phyloP scores from a whole-genome alignment of 495 filamentous ascomycete genomes.

The Usnea hakonensis region DNA sequence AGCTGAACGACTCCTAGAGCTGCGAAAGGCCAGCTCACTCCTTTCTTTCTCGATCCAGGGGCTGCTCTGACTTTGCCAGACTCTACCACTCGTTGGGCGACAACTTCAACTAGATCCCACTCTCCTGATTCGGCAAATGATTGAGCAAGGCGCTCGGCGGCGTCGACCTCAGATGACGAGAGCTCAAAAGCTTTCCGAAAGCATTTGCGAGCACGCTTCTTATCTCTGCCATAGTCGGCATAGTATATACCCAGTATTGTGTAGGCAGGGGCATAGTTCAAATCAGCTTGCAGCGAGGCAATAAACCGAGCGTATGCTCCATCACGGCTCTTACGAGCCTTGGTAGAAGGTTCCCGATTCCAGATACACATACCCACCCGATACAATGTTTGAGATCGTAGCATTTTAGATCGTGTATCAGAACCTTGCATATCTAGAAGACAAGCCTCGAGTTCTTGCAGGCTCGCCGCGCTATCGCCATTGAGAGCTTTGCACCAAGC shows the following conservation, averaged over 20 bases:
- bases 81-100: constrained; percentile 84
- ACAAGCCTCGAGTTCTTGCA: constrained; percentile 60
- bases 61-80: constrained; percentile 82
- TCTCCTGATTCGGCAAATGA: constrained; percentile 82
- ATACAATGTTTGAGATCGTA: constrained; percentile 77
- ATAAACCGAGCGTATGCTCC: constrained; percentile 80
- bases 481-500: constrained; percentile 86
- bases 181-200: constrained; percentile 97
- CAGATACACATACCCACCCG: constrained; percentile 84
- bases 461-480: constrained; percentile 58
- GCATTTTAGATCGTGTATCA: constrained; percentile 54
- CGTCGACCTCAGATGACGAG: constrained; percentile 76
- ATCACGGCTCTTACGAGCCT: constrained; percentile 65
- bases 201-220: constrained; percentile 72
- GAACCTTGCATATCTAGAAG: constrained; percentile 49
- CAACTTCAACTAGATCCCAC: constrained; percentile 92
- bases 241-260: constrained; percentile 94
- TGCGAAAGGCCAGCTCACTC: constrained; percentile 93
- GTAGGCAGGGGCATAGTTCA: constrained; percentile 88
- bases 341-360: constrained; percentile 63
- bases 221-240: constrained; percentile 81
- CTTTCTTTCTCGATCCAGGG: constrained; percentile 84
- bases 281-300: constrained; percentile 72
- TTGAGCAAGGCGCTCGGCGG: constrained; percentile 77
- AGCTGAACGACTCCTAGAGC: constrained; percentile 93